phyloP scores from a whole-genome alignment of 345 rosid species.

The Brassica cretica region DNA sequence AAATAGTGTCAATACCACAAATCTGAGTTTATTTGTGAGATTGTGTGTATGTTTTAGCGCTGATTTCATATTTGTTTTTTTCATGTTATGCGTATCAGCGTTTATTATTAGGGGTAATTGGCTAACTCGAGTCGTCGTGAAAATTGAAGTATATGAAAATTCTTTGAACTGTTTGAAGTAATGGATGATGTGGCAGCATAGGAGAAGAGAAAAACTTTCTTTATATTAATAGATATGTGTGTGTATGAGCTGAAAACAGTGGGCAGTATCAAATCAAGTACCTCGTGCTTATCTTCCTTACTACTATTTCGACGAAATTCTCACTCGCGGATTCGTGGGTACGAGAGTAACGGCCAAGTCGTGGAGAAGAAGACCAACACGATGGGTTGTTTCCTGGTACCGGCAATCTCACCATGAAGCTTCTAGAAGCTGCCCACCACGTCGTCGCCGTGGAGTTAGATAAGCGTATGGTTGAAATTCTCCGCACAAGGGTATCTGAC shows the following conservation, averaged over 20 bases:
- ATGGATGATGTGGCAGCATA: no score
- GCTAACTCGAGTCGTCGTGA: no score
- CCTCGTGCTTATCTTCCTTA: constrained; percentile 18
- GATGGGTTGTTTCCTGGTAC: constrained; percentile 66
- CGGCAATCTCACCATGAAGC: constrained; percentile 87
- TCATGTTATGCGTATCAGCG: no score
- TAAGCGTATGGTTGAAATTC: constrained; percentile 72
- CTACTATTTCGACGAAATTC: constrained; percentile 27
- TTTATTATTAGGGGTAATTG: no score
- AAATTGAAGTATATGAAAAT: no score
- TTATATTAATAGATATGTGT: no score
- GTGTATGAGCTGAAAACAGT: constrained; percentile 5
- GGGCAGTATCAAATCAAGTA: constrained; percentile 14
- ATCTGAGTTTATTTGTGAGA: not conserved
- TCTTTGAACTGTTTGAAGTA: no score
- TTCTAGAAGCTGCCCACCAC: constrained; percentile 54
- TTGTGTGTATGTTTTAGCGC: constrained; percentile 20
- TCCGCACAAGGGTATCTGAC: constrained; percentile 54
- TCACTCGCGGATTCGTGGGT: constrained; percentile 22
- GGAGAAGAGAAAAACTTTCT: no score
- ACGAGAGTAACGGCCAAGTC: not conserved
- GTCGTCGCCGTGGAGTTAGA: constrained; percentile 81
- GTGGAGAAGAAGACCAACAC: constrained; percentile 35
- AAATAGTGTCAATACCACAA: not conserved
- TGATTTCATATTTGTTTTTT: no score